Percentiles rank a stretch among this genome's conserved stretches.
Evolutionary conservation across 2,329 filamentous ascomycete species (phyloP).

Genomic region (Botryosphaeria dothidea): DNA sequence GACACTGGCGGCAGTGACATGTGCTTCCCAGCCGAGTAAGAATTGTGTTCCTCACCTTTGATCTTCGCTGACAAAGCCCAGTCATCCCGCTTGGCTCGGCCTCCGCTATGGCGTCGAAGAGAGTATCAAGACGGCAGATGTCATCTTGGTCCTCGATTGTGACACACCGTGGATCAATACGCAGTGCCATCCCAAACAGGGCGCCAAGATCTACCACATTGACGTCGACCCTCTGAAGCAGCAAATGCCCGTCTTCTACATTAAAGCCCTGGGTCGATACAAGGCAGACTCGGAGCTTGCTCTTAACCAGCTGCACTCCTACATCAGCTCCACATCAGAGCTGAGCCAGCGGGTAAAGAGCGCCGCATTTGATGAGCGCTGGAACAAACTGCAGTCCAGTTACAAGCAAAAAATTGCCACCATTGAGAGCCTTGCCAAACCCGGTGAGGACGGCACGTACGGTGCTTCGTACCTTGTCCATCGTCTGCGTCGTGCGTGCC

Average conservation of each 20-base stretch:
- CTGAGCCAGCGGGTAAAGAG: constrained; percentile 44
- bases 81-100: constrained; percentile 61
- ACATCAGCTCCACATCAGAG: constrained; percentile 53
- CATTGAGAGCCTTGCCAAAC: constrained; percentile 60
- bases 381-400: constrained; percentile 56
- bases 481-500: constrained; percentile 58
- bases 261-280: constrained; percentile 54
- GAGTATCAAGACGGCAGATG: constrained; percentile 73
- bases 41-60: neutral
- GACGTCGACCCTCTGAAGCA: constrained; percentile 68
- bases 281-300: constrained; percentile 55
- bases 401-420: constrained; percentile 60
- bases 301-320: constrained; percentile 67
- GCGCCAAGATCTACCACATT: constrained; percentile 63
- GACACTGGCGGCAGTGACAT: constrained; percentile 79
- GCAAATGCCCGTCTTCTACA: constrained; percentile 60
- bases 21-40: constrained; percentile 64
- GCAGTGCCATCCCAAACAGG: constrained; percentile 59
- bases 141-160: constrained; percentile 83
- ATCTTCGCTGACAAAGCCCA: neutral
- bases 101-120: constrained; percentile 74
- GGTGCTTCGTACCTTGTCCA: constrained; percentile 60
- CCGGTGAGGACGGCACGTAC: constrained; percentile 63
- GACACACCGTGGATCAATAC: constrained; percentile 95
- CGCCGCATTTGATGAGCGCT: constrained; percentile 47